A percentile compares a stretch with the other conserved stretches of the same genome.
These are phyloP conservation scores for Peronosclerospora sorghi DNA, from an alignment of 352 stramenopile genomes.

Conservation along the genomic window DNA sequence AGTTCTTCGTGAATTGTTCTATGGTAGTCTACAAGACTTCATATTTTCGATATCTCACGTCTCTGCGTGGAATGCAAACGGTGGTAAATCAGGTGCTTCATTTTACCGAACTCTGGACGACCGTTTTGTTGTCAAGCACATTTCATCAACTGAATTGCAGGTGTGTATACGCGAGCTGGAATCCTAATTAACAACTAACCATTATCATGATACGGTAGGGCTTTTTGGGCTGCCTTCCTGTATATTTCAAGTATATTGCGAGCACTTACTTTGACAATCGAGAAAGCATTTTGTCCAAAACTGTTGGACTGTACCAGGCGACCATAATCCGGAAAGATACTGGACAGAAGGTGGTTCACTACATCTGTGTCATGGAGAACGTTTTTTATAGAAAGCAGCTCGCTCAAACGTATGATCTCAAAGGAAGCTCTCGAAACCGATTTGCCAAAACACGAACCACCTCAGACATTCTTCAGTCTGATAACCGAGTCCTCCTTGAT, in stretches of 20 bases:
- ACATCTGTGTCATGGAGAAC: constrained; percentile 95
- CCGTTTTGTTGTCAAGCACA: constrained; percentile 97
- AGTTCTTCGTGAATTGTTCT: constrained; percentile 87
- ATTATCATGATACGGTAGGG: constrained; percentile 27
- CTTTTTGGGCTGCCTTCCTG: constrained; percentile 64
- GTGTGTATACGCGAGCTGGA: constrained; percentile 32
- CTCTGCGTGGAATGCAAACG: constrained; percentile 87
- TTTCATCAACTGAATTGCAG: constrained; percentile 95
- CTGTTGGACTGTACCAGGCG: constrained; percentile 96
- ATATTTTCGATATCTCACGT: constrained; percentile 79
- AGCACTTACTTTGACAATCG: constrained; percentile 93
- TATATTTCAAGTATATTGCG: constrained; percentile 97
- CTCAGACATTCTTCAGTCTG: constrained; percentile 15
- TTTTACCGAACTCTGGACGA: constrained; percentile 94
- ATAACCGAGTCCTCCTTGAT: constrained; percentile 59
- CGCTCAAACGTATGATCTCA: constrained; percentile 95
- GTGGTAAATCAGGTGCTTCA: constrained; percentile 94
- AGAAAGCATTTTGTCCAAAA: constrained; percentile 93
- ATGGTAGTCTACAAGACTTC: constrained; percentile 46
- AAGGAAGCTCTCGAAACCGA: constrained; percentile 92
- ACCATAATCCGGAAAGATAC: constrained; percentile 89
- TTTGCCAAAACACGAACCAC: constrained; percentile 56
- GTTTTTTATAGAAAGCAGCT: constrained; percentile 94
- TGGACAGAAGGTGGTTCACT: constrained; percentile 82
- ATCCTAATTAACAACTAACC: constrained; percentile 1